Percentiles rank a stretch among this genome's conserved stretches.
Evolutionary conservation across 2,329 filamentous ascomycete genomes (phyloP).

Genomic region (Pseudocercospora pini-densiflorae): DNA sequence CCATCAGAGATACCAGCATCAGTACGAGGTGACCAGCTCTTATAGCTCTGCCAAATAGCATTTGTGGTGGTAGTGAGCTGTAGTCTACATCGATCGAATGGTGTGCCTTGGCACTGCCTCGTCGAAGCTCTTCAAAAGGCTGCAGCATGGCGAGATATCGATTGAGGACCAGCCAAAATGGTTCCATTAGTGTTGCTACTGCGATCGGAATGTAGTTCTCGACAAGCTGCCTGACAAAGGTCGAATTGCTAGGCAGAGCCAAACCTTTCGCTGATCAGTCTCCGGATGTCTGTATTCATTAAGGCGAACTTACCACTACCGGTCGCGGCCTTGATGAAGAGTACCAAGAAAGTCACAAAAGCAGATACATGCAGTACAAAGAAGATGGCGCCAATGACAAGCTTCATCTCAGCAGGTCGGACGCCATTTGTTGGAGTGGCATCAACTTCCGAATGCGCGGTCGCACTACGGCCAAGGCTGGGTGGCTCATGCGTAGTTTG

Average conservation of each 20-base stretch:
- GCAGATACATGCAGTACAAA: constrained; percentile 20
- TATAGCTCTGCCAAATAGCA: constrained; percentile 54
- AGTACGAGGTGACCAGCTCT: constrained; percentile 53
- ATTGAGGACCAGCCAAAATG: constrained; percentile 61
- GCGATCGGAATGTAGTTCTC: constrained; percentile 60
- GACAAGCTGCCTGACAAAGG: constrained; percentile 46
- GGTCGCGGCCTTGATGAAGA: constrained; percentile 9
- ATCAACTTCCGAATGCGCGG: too few relatives aligned
- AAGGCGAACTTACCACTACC: too few relatives aligned
- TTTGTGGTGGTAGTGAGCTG: constrained; percentile 60
- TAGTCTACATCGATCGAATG: constrained; percentile 54
- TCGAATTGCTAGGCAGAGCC: constrained; percentile 41
- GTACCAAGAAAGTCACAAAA: constrained; percentile 12
- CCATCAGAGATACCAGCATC: constrained; percentile 52
- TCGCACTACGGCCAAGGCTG: too few relatives aligned
- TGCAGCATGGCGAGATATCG: constrained; percentile 59
- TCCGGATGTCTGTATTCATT: too few relatives aligned
- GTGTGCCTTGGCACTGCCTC: constrained; percentile 42
- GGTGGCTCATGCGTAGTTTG: too few relatives aligned
- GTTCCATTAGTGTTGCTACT: constrained; percentile 61
- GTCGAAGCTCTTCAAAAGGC: constrained; percentile 57
- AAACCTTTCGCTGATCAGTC: constrained; percentile 37
- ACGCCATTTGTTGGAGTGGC: constrained; percentile 6
- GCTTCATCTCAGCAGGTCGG: constrained; percentile 23
- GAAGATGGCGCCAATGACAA: constrained; percentile 19